These are phyloP conservation scores for Aureobasidium lini DNA, from an alignment of 2,329 filamentous ascomycete species.

Conservation along the genomic window DNA sequence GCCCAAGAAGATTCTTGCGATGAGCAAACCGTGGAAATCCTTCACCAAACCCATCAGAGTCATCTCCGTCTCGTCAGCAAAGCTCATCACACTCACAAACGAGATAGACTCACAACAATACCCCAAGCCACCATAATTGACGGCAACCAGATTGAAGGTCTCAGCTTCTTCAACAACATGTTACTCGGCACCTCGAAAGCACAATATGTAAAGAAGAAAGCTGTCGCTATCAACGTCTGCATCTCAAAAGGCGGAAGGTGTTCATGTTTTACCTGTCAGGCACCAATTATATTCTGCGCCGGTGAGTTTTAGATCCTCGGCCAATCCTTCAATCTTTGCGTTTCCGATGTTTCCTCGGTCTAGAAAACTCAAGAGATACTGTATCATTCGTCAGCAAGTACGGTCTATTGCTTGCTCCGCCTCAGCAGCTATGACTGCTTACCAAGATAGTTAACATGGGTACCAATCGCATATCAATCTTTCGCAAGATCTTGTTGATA, in stretches of 20 bases:
- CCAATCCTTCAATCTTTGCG: constrained; percentile 23
- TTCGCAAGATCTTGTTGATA: constrained; percentile 40
- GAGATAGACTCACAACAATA: constrained; percentile 1
- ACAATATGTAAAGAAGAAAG: constrained; percentile 36
- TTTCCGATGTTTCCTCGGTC: constrained; percentile 22
- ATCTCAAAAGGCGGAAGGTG: background rate
- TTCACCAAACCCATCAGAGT: constrained; percentile 25
- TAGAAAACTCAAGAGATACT: constrained; percentile 26
- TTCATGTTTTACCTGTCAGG: constrained; percentile 20
- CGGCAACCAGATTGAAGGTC: constrained; percentile 21
- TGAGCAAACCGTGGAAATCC: constrained; percentile 23
- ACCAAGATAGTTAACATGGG: constrained; percentile 30
- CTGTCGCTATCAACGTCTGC: background rate
- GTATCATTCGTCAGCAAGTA: background rate
- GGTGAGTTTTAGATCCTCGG: constrained; percentile 19
- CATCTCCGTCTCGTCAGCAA: constrained; percentile 23
- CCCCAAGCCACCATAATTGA: constrained; percentile 27
- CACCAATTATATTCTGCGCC: constrained; percentile 45
- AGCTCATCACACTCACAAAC: rapidly evolving
- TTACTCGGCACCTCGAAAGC: constrained; percentile 35
- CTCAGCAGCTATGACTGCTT: constrained; percentile 17
- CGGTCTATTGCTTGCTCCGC: background rate
- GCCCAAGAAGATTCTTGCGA: constrained; percentile 22
- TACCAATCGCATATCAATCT: constrained; percentile 36
- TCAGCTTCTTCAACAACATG: constrained; percentile 33